Evolutionary conservation across 495 filamentous ascomycete species (phyloP), one percentile per base, ranked within the genome.

Genomic region (Entonaema liquescens): DNA sequence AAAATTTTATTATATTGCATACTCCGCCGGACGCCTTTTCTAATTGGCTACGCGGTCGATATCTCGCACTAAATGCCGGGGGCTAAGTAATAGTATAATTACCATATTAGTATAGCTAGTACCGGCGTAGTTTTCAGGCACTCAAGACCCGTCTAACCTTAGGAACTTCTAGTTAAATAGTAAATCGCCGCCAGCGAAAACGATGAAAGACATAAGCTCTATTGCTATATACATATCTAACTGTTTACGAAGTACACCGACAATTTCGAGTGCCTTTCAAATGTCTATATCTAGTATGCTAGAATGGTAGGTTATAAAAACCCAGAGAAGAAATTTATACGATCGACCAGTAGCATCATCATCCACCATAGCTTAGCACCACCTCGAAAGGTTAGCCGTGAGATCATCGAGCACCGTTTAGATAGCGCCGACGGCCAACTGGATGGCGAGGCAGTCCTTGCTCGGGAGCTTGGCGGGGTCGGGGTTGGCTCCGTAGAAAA

Each of bases 401-500:
- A 21, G 7, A 7, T 12, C 6, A 47, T 8, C 17, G 17, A 12
- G 17, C 42, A 47, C 42, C 42, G 11, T 36, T 12, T 36, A 36
- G 11, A 36, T 36, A 36, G 9, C 35, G 2, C 35, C 35, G 17
- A 11, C 42, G 1, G 42, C 5, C 38, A 68, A 47, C 40, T 68
- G n/a, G 23, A 56, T 68, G 7, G 49, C 6, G 29, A 62, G 36
- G 40, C 65, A 68, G n/a, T 62, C 36, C 25, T 11, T 50, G 52
- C 65, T 58, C 3, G 65, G 65, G n/a, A 68, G 59, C 6, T 68
- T 68, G 8, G 58, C 53, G n/a, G 59, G 58, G n/a, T 57, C 65
- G 9, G 59, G 28, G 23, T 62, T 42, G 26, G 40, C 11, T 40
- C 65, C 65, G 33, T 62, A 68, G 52, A 58, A 62, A 47, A 47